These are phyloP conservation scores for Sarocladium brachiariae DNA, from an alignment of 2,329 filamentous ascomycete genomes.

Conservation along the genomic window DNA sequence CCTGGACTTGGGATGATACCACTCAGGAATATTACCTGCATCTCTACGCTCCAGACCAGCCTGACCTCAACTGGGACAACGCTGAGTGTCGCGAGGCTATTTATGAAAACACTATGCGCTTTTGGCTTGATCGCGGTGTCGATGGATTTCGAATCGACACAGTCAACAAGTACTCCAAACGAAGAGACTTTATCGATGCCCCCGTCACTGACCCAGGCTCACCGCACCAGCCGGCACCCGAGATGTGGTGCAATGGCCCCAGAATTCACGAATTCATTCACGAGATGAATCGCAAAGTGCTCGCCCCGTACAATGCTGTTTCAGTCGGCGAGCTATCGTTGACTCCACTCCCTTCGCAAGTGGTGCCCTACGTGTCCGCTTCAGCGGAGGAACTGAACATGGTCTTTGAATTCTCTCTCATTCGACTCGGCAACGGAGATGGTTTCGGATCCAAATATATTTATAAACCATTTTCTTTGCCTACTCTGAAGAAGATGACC, in stretches of 20 bases:
- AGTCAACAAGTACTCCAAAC: conserved; percentile 61
- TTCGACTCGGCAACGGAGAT: conserved; percentile 46
- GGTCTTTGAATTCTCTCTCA: conserved; percentile 53
- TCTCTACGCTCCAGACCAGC: conserved; percentile 63
- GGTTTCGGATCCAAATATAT: conserved; percentile 39
- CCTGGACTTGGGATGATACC: conserved; percentile 45
- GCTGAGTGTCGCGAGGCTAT: conserved; percentile 58
- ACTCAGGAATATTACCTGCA: conserved; percentile 49
- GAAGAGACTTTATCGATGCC: conserved; percentile 48
- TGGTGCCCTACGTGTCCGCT: conserved; percentile 48
- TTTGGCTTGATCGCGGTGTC: conserved; percentile 65
- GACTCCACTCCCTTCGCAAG: conserved; percentile 43
- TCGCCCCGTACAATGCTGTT: conserved; percentile 49
- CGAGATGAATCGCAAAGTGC: conserved; percentile 48
- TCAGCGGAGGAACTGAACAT: conserved; percentile 50
- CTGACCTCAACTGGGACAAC: conserved; percentile 74
- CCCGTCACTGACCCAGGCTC: conserved; percentile 33
- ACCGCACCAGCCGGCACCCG: conserved; percentile 34
- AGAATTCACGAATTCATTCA: conserved; percentile 54
- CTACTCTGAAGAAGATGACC: conserved; percentile 36
- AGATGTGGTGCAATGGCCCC: conserved; percentile 54
- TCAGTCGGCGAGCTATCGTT: conserved; percentile 57
- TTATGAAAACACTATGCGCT: conserved; percentile 58
- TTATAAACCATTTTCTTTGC: conserved; percentile 40
- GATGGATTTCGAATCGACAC: conserved; percentile 62